phyloP scores from a whole-genome alignment of 1,139 yeast species.

The Trichomonascaceae sp. region DNA sequence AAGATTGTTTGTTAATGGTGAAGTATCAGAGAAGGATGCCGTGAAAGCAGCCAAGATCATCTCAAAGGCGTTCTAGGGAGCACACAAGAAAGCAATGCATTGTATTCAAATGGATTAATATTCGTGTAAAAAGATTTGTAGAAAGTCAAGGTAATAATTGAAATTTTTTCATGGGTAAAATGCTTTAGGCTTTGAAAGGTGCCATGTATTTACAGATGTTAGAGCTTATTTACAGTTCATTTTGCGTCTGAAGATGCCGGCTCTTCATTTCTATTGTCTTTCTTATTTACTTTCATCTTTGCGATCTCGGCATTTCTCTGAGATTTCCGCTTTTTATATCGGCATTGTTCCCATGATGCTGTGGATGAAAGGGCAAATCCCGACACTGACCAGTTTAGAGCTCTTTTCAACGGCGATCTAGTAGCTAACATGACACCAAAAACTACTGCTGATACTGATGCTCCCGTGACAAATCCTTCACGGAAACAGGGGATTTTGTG shows the following conservation, averaged over 20 bases:
- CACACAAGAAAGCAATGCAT: not conserved
- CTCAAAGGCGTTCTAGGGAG: constrained; percentile 11
- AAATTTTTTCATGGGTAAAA: not conserved
- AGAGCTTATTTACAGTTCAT: not conserved
- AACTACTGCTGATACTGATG: constrained; percentile 75
- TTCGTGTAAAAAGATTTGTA: not conserved
- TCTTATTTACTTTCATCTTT: constrained; percentile 3
- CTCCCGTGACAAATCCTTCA: constrained; percentile 82
- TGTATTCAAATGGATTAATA: not conserved
- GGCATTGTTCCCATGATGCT: constrained; percentile 91
- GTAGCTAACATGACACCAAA: constrained; percentile 59
- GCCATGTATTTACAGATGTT: not conserved
- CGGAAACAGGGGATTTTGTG: constrained; percentile 81
- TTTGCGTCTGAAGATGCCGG: not conserved
- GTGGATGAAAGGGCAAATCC: constrained; percentile 76
- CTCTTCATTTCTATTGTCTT: not conserved
- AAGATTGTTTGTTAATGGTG: constrained; percentile 53
- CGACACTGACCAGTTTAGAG: constrained; percentile 78
- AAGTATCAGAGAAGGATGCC: constrained; percentile 50
- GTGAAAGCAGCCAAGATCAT: constrained; percentile 29
- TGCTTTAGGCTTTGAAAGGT: not conserved
- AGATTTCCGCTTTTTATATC: constrained; percentile 60
- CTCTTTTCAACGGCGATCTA: constrained; percentile 54
- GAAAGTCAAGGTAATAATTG: not conserved
- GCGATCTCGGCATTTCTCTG: constrained; percentile 46